phyloP scores from a whole-genome alignment of 2,329 filamentous ascomycete species.

The Phialemoniopsis sp. region DNA sequence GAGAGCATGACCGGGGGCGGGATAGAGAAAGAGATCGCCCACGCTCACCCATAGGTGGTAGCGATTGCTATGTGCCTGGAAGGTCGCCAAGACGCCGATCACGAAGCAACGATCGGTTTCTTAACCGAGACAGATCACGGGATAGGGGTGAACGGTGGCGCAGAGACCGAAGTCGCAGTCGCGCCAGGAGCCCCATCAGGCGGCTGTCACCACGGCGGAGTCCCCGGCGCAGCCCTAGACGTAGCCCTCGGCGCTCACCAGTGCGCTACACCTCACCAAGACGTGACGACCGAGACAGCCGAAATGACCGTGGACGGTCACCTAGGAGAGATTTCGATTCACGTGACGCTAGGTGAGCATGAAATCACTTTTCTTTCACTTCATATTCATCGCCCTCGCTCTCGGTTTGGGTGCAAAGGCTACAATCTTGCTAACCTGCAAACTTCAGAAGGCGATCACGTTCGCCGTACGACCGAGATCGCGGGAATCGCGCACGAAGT shows the following conservation, averaged over 20 bases:
- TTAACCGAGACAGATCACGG: constrained; percentile 26
- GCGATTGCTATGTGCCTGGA: constrained; percentile 36
- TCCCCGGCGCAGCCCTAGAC: constrained; percentile 21
- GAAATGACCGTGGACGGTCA: constrained; percentile 29
- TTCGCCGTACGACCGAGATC: constrained; percentile 47
- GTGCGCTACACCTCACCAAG: constrained; percentile 30
- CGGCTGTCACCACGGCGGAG: constrained; percentile 22
- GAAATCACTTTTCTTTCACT: constrained; percentile 14
- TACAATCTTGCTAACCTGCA: constrained; percentile 2
- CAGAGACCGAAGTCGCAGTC: constrained; percentile 32
- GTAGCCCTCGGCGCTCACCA: constrained; percentile 14
- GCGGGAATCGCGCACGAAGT: constrained; percentile 29
- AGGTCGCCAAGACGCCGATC: constrained; percentile 36
- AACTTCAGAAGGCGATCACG: constrained; percentile 45
- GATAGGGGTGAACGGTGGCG: constrained; percentile 26
- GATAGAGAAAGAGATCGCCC: constrained; percentile 24
- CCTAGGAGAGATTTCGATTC: constrained; percentile 32
- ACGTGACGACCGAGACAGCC: constrained; percentile 27
- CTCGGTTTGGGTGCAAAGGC: neutral
- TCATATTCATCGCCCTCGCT: constrained; percentile 12
- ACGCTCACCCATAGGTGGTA: constrained; percentile 9
- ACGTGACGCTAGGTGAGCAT: constrained; percentile 24
- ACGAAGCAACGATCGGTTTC: constrained; percentile 34
- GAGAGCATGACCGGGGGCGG: constrained; percentile 15
- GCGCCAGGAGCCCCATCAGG: constrained; percentile 27